Conservation (phyloP, 2,329 filamentous ascomycete genomes). For the Verticillium zaregamsianum region DNA sequence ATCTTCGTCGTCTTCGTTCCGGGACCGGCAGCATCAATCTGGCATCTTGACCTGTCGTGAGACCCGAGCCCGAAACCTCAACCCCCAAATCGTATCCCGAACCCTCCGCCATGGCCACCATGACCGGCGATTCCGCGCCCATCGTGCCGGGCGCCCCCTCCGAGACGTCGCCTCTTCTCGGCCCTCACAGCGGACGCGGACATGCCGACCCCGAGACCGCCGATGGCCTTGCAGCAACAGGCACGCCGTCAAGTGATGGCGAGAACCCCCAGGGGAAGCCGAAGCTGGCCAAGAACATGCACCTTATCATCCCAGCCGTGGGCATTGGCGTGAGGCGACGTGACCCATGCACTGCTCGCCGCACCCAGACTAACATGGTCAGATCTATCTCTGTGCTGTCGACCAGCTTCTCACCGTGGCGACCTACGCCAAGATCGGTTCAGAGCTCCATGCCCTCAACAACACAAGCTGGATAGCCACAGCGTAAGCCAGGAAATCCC, state of each 20-base stretch:
- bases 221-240: conserved; percentile 7
- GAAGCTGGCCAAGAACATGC: conserved; percentile 29
- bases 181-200: conserved; percentile 7
- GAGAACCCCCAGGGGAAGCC: conserved; percentile 16
- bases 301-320: conserved; percentile 31
- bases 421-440: conserved; percentile 76
- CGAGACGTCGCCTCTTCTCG: conserved; percentile 23
- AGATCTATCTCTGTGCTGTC: conserved; percentile 69
- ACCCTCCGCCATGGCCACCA: not conserved
- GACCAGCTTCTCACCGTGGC: conserved; percentile 76
- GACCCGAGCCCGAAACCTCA: not conserved
- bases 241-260: conserved; percentile 1
- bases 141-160: conserved; percentile 8
- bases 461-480: conserved; percentile 71
- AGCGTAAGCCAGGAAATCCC: conserved; percentile 22
- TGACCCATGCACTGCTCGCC: not conserved
- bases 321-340: conserved; percentile 29
- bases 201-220: conserved; percentile 3
- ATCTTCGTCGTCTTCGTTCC: too few species aligned
- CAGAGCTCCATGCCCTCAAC: conserved; percentile 69
- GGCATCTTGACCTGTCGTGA: too few species aligned
- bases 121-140: not conserved
- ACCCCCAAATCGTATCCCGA: not conserved
- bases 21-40: too few species aligned
- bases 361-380: conserved; percentile 2